Percentiles rank a stretch among this genome's conserved stretches.
Evolutionary conservation across 2,329 filamentous ascomycete genomes (phyloP).

Genomic region (Cordyceps pruinosa): DNA sequence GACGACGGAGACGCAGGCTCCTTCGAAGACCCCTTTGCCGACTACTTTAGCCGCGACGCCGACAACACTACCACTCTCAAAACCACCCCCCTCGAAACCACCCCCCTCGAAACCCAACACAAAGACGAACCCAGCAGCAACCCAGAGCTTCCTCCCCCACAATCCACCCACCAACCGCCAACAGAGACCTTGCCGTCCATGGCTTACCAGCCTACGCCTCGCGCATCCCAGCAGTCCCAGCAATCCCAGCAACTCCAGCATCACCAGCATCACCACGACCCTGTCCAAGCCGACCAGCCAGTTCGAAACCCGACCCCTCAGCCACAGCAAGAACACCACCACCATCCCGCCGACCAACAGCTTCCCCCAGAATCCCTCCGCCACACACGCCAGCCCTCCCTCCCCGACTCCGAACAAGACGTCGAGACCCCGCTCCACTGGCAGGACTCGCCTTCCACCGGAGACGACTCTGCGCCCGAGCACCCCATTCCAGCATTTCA

Average conservation of each 20-base stretch:
- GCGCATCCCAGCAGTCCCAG: neutral
- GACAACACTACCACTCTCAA: neutral
- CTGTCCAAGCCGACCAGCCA: neutral
- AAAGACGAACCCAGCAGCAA: neutral
- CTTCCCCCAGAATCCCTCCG: neutral
- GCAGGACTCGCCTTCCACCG: neutral
- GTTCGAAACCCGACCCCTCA: neutral
- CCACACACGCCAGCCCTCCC: neutral
- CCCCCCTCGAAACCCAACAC: neutral
- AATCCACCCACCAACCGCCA: neutral
- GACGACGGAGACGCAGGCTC: neutral
- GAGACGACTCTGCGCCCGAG: neutral
- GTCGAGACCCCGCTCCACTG: neutral
- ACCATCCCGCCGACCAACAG: neutral
- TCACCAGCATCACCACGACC: neutral
- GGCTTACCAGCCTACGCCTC: neutral
- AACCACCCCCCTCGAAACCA: too few relatives aligned
- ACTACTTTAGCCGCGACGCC: neutral
- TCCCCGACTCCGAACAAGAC: neutral
- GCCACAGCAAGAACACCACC: neutral
- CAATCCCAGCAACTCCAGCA: too few relatives aligned
- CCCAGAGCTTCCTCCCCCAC: neutral
- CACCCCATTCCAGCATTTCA: conserved; percentile 76
- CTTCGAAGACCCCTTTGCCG: conserved; percentile 1
- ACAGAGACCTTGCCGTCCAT: neutral